A percentile compares a stretch with the other conserved stretches of the same genome.
phyloP scores from a whole-genome alignment of 2,329 filamentous ascomycete species.

The Monilinia aucupariae region DNA sequence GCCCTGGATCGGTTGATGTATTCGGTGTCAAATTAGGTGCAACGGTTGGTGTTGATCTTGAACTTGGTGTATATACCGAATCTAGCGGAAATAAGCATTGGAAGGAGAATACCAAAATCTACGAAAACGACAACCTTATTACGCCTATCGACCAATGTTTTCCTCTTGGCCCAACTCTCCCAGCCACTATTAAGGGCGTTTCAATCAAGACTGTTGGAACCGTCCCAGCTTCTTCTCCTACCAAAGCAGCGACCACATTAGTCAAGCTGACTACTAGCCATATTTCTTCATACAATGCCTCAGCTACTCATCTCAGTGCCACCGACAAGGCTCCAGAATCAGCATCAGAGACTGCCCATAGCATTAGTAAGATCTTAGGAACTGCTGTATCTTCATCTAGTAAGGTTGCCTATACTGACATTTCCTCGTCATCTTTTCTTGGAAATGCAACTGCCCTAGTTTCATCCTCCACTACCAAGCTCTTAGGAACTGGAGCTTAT shows the following conservation, averaged over 20 bases:
- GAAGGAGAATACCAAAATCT: slow-evolving; percentile 1
- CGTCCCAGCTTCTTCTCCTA: slow-evolving; percentile 4
- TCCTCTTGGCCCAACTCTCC: slow-evolving; percentile 10
- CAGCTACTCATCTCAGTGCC: not conserved
- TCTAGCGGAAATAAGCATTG: slow-evolving; percentile 5
- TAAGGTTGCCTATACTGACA: not conserved
- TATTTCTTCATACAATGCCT: not conserved
- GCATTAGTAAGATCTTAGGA: not conserved
- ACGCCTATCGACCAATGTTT: slow-evolving; percentile 14
- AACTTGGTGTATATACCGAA: slow-evolving; percentile 14
- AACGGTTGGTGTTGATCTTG: slow-evolving; percentile 11
- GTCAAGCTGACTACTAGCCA: not conserved
- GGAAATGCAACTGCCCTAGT: not conserved
- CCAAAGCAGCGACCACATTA: not conserved
- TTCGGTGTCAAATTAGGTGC: slow-evolving; percentile 12
- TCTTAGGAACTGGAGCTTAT: not conserved
- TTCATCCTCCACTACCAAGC: not conserved
- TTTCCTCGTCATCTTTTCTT: not conserved
- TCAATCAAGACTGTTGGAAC: slow-evolving; percentile 15
- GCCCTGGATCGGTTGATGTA: slow-evolving; percentile 11
- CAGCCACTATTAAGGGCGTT: not conserved
- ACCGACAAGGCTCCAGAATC: not conserved
- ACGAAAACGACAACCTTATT: slow-evolving; percentile 5
- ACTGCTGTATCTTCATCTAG: not conserved
- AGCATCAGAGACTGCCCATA: not conserved